Evolutionary conservation across 371 early-diverging fungal species (phyloP).

Genomic region (Mucor ambiguus): DNA sequence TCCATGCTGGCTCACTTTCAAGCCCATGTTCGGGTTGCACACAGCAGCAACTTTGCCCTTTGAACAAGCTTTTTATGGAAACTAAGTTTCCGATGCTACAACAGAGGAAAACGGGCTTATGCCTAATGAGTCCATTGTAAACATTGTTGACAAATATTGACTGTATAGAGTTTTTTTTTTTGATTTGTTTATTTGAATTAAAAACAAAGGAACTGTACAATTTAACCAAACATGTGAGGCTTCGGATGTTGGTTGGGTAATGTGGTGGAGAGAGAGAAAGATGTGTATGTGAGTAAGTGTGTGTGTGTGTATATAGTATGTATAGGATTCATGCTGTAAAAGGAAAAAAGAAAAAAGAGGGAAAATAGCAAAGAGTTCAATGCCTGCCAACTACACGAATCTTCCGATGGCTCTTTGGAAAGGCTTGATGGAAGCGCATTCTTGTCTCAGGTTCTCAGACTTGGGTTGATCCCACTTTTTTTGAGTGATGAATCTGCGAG

Average conservation of each 20-base stretch:
- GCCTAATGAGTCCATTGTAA: background rate
- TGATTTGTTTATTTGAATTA: background rate
- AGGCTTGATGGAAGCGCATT: conserved; percentile 45
- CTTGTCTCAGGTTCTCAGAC: conserved; percentile 44
- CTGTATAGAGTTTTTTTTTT: background rate
- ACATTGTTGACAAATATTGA: conserved; percentile 3
- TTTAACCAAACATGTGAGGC: conserved; percentile 3
- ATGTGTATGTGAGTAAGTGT: background rate
- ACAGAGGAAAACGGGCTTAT: background rate
- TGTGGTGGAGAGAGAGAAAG: background rate
- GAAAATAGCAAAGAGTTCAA: background rate
- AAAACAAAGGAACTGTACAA: conserved; percentile 6
- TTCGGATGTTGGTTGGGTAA: conserved; percentile 1
- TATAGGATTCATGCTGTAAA: conserved; percentile 4
- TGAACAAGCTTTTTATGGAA: background rate
- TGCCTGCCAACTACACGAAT: conserved; percentile 16
- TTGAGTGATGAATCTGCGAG: conserved; percentile 53
- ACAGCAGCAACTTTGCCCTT: background rate
- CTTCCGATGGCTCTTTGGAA: conserved; percentile 30
- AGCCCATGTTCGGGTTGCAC: background rate
- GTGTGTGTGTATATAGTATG: background rate
- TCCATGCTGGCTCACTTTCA: background rate
- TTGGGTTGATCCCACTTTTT: conserved; percentile 51
- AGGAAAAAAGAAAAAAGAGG: background rate
- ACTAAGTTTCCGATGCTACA: background rate